Evolutionary conservation across 2,329 filamentous ascomycete genomes (phyloP).

Genomic region (Fusarium vanettenii): DNA sequence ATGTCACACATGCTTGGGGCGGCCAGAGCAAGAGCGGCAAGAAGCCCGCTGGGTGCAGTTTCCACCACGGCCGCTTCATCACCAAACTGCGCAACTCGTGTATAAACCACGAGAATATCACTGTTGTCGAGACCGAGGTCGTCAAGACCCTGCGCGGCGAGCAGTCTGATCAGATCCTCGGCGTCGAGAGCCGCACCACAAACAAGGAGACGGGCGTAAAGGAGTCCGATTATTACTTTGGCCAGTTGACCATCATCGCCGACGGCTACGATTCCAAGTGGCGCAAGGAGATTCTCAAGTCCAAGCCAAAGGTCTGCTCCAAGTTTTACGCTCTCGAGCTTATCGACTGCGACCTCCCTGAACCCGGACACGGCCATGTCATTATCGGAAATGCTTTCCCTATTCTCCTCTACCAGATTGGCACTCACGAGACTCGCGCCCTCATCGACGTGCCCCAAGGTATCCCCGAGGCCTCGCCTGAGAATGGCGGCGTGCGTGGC

Average conservation of each 20-base stretch:
- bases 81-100: constrained; percentile 82
- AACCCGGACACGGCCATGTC: constrained; percentile 84
- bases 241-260: constrained; percentile 85
- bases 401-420: constrained; percentile 95
- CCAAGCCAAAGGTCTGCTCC: constrained; percentile 89
- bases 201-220: constrained; percentile 67
- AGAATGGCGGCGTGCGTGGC: constrained; percentile 83
- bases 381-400: constrained; percentile 81
- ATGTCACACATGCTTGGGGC: constrained; percentile 52
- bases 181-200: constrained; percentile 79
- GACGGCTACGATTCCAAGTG: constrained; percentile 96
- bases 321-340: constrained; percentile 96
- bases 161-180: constrained; percentile 78
- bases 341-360: constrained; percentile 84
- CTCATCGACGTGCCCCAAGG: constrained; percentile 88
- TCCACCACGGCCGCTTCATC: constrained; percentile 97
- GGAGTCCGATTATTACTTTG: constrained; percentile 83
- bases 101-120: constrained; percentile 81
- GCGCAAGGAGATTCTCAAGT: constrained; percentile 79
- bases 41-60: constrained; percentile 77
- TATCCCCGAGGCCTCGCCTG: constrained; percentile 76
- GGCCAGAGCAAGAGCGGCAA: constrained; percentile 50
- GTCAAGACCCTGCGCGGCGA: constrained; percentile 79
- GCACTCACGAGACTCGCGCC: constrained; percentile 90
- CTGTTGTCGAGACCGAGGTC: constrained; percentile 90